A percentile compares a stretch with the other conserved stretches of the same genome.
Evolutionary conservation across 306 rosid genomes (phyloP).

Genomic region (Citrullus colocynthis): DNA sequence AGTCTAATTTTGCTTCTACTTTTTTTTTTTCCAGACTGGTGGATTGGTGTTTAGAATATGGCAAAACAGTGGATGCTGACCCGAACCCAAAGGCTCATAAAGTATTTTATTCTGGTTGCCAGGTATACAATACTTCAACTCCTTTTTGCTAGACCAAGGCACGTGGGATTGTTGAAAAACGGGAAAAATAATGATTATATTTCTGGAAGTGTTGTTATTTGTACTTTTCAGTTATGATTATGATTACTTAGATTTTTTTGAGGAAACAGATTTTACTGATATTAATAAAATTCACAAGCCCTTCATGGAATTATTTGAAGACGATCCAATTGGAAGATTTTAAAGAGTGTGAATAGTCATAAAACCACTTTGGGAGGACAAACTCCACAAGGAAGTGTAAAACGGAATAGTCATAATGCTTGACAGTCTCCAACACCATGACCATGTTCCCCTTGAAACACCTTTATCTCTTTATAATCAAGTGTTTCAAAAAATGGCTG

Average conservation of each 20-base stretch:
- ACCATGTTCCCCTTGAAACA: too few relatives aligned
- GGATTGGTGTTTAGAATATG: slow-evolving; percentile 49
- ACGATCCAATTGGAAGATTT: too few relatives aligned
- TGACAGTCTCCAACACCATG: too few relatives aligned
- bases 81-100: slow-evolving; percentile 52
- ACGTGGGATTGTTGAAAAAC: neutral
- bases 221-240: neutral
- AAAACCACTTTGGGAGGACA: too few relatives aligned
- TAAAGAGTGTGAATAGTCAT: too few relatives aligned
- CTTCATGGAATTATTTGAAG: too few relatives aligned
- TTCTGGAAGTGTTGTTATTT: neutral
- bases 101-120: slow-evolving; percentile 77
- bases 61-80: slow-evolving; percentile 29
- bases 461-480: too few relatives aligned
- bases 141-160: neutral
- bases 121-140: slow-evolving; percentile 30
- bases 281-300: too few relatives aligned
- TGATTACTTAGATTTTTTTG: neutral
- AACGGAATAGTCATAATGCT: too few relatives aligned
- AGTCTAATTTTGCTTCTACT: neutral
- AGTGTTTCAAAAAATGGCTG: too few relatives aligned
- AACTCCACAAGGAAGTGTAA: too few relatives aligned
- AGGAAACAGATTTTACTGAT: too few relatives aligned
- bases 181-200: neutral
- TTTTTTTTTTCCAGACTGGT: slow-evolving; percentile 44